A percentile compares a stretch with the other conserved stretches of the same genome.
Conservation (phyloP, 2,329 filamentous ascomycete genomes). For the Aspergillus sp. region DNA sequence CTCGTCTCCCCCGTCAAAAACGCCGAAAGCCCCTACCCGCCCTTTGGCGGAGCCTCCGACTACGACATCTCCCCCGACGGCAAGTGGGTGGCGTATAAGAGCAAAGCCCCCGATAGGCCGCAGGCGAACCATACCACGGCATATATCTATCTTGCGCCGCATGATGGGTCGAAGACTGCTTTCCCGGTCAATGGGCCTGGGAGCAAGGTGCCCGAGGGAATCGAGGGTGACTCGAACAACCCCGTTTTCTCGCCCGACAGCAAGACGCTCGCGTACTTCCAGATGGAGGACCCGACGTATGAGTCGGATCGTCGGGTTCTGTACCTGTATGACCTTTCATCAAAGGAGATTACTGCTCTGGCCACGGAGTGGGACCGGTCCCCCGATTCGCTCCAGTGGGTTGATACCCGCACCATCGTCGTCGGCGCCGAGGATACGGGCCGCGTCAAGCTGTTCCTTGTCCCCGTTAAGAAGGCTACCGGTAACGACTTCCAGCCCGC, state of each 20-base stretch:
- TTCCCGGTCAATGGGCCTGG: slow-evolving; percentile 48
- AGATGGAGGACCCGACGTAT: slow-evolving; percentile 77
- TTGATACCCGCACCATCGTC: slow-evolving; percentile 65
- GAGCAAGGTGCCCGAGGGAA: slow-evolving; percentile 51
- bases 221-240: slow-evolving; percentile 62
- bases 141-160: slow-evolving; percentile 74
- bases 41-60: slow-evolving; percentile 79
- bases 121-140: slow-evolving; percentile 72
- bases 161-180: slow-evolving; percentile 63
- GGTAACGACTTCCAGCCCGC: slow-evolving; percentile 39
- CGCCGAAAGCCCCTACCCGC: slow-evolving; percentile 54
- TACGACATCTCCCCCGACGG: slow-evolving; percentile 66
- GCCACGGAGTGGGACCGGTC: slow-evolving; percentile 57
- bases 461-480: slow-evolving; percentile 38
- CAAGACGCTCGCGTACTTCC: slow-evolving; percentile 72
- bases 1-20: slow-evolving; percentile 44
- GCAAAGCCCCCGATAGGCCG: slow-evolving; percentile 48
- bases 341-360: slow-evolving; percentile 37
- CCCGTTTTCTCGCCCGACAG: slow-evolving; percentile 78
- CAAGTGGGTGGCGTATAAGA: slow-evolving; percentile 47
- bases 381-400: slow-evolving; percentile 56
- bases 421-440: slow-evolving; percentile 75
- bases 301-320: slow-evolving; percentile 72
- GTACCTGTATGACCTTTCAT: slow-evolving; percentile 46
- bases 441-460: slow-evolving; percentile 48